A percentile compares a stretch with the other conserved stretches of the same genome.
Evolutionary conservation across 768 basidiomycete species (phyloP).

Genomic region (Pisolithus orientalis): DNA sequence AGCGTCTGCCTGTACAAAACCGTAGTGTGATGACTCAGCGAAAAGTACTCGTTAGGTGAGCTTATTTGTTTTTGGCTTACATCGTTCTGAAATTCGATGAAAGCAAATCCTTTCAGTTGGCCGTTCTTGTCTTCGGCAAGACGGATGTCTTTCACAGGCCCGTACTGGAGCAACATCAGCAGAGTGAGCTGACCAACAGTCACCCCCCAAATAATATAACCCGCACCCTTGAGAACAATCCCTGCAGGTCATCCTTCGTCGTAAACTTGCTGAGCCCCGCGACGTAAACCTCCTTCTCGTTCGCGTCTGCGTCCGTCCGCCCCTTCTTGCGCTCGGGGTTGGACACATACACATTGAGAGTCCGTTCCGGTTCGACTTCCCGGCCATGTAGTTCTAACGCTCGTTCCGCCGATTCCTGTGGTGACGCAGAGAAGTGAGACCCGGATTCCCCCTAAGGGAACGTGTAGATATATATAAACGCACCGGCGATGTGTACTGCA

Average conservation of each 20-base stretch:
- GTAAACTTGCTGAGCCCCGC: constrained; percentile 78
- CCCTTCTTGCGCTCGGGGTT: constrained; percentile 87
- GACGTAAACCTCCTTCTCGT: constrained; percentile 82
- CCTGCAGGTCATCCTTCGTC: constrained; percentile 70
- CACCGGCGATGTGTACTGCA: constrained; percentile 85
- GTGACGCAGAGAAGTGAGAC: not conserved
- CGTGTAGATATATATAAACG: no score
- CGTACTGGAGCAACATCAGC: constrained; percentile 49
- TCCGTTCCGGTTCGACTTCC: constrained; percentile 63
- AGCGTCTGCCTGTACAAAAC: constrained; percentile 54
- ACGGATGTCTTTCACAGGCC: constrained; percentile 73
- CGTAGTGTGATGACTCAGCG: not conserved
- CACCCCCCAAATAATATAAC: not conserved
- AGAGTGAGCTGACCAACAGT: not conserved
- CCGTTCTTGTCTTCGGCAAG: constrained; percentile 69
- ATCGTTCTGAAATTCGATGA: constrained; percentile 84
- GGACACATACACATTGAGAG: constrained; percentile 77
- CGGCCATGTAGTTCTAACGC: constrained; percentile 77
- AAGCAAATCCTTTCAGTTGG: constrained; percentile 79
- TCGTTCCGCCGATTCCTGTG: constrained; percentile 58
- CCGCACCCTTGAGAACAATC: constrained; percentile 71
- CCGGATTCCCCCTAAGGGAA: not conserved
- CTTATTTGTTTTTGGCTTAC: constrained; percentile 30
- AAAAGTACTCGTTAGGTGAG: not conserved
- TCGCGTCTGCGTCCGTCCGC: constrained; percentile 81